Percentiles rank a stretch among this genome's conserved stretches.
These are phyloP conservation scores for Boletus insuetus DNA, from an alignment of 768 basidiomycete species.

Conservation along the genomic window DNA sequence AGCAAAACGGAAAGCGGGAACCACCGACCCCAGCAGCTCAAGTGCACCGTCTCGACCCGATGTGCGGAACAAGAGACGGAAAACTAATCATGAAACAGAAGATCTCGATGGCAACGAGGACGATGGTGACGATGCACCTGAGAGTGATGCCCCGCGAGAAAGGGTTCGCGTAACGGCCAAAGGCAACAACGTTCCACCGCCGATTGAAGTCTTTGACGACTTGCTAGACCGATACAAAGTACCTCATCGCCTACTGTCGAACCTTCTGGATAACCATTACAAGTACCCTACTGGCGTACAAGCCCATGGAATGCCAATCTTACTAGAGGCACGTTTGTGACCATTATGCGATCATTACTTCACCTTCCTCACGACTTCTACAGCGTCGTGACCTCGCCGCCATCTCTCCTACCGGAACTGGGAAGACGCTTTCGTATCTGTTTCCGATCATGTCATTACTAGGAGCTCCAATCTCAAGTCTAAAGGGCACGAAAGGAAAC, in stretches of 20 bases:
- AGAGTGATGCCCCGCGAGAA: constrained; percentile 25
- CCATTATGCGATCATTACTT: background rate
- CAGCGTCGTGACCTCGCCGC: constrained; percentile 86
- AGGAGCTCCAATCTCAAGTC: constrained; percentile 49
- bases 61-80: constrained; percentile 29
- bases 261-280: constrained; percentile 61
- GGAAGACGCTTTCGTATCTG: constrained; percentile 93
- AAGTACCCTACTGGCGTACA: constrained; percentile 78
- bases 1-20: constrained; percentile 49
- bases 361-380: background rate
- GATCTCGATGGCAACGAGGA: constrained; percentile 19
- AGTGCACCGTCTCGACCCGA: constrained; percentile 7
- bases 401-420: constrained; percentile 95
- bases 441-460: constrained; percentile 73
- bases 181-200: constrained; percentile 65
- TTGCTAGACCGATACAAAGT: constrained; percentile 58
- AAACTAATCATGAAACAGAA: constrained; percentile 25
- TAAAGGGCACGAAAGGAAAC: constrained; percentile 41
- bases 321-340: constrained; percentile 59
- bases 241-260: constrained; percentile 58
- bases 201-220: constrained; percentile 55
- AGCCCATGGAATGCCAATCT: constrained; percentile 72
- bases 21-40: constrained; percentile 14
- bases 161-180: constrained; percentile 73
- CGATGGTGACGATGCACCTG: constrained; percentile 22